Conservation (phyloP, 2,329 filamentous ascomycete species). For the Aspergillus ruber region DNA sequence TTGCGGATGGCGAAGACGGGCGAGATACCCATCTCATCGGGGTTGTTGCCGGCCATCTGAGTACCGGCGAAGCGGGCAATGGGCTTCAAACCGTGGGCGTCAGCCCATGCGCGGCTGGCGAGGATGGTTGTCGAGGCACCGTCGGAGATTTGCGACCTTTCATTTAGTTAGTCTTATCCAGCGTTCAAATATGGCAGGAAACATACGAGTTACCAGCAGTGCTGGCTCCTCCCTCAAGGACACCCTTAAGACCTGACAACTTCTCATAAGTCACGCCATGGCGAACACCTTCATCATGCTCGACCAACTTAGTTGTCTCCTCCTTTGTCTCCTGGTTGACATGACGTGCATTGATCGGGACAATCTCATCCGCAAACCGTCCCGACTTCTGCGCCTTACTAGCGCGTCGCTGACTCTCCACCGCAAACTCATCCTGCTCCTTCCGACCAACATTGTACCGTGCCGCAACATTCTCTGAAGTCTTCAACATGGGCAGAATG, state of each 20-base stretch:
- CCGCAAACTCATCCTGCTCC: constrained; percentile 73
- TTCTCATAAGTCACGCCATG: constrained; percentile 76
- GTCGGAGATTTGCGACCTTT: constrained; percentile 18
- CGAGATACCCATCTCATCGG: constrained; percentile 85
- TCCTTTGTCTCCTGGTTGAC: constrained; percentile 67
- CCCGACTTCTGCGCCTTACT: constrained; percentile 81
- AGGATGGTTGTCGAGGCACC: constrained; percentile 72
- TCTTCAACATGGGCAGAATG: constrained; percentile 90
- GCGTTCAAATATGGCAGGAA: neutral
- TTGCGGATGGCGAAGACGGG: constrained; percentile 59
- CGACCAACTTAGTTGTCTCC: constrained; percentile 55
- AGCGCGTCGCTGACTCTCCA: constrained; percentile 75
- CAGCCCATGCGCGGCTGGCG: constrained; percentile 84
- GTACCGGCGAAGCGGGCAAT: constrained; percentile 85
- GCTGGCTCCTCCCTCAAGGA: constrained; percentile 76
- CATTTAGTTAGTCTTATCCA: neutral
- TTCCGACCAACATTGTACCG: constrained; percentile 77
- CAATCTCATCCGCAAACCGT: constrained; percentile 84
- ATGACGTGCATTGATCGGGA: constrained; percentile 74
- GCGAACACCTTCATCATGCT: constrained; percentile 73
- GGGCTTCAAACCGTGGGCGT: constrained; percentile 76
- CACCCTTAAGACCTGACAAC: constrained; percentile 72
- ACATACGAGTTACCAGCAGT: constrained; percentile 57
- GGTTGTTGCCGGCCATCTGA: constrained; percentile 77
- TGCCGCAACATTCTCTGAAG: constrained; percentile 82